These are phyloP conservation scores for Tolypocladium ophioglossoides DNA, from an alignment of 2,329 filamentous ascomycete species.

Conservation along the genomic window DNA sequence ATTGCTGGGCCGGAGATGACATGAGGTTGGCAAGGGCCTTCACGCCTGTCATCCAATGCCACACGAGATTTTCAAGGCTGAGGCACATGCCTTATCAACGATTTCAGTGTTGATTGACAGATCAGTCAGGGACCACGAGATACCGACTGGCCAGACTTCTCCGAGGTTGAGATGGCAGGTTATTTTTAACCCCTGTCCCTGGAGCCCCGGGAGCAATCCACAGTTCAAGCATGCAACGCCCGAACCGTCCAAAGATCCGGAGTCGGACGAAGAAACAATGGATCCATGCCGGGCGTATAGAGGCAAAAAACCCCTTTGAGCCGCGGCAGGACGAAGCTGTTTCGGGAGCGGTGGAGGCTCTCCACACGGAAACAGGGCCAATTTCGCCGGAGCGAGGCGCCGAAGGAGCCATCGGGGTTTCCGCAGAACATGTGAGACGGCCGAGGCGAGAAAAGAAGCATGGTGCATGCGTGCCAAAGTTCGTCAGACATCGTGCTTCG, in stretches of 20 bases:
- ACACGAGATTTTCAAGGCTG: neutral
- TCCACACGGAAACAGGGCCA: neutral
- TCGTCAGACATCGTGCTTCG: neutral
- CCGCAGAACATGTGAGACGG: neutral
- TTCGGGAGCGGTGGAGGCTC: neutral
- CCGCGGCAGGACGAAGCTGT: neutral
- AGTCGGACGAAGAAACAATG: neutral
- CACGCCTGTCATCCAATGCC: neutral
- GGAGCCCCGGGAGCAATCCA: neutral
- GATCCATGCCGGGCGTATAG: neutral
- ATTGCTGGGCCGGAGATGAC: neutral
- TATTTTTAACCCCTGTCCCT: neutral
- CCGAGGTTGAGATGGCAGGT: neutral
- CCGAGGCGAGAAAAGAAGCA: neutral
- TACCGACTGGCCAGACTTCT: neutral
- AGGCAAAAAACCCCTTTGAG: neutral
- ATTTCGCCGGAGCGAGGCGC: neutral
- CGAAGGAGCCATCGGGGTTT: neutral
- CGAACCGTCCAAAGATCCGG: conserved; percentile 1
- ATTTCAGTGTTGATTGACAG: neutral
- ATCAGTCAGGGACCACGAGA: neutral
- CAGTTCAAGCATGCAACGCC: neutral
- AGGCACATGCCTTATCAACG: neutral
- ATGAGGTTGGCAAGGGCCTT: neutral
- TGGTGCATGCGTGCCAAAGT: neutral